Conservation (phyloP, 2,329 filamentous ascomycete species). For the Cytospora leucostoma region DNA sequence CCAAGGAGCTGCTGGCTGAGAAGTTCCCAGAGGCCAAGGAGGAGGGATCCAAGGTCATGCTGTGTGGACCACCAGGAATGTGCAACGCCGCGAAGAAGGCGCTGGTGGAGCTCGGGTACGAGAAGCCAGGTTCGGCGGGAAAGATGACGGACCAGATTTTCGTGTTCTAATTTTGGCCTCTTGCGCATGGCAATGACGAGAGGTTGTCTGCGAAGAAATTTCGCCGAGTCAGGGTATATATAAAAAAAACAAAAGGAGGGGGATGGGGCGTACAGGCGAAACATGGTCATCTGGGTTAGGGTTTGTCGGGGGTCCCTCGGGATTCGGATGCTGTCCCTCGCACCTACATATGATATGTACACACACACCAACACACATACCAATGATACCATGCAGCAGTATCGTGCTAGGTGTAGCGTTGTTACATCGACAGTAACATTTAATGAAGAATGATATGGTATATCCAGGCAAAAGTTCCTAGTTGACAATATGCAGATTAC, state of each 20-base stretch:
- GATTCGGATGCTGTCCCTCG: not conserved
- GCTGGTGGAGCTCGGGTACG: slow-evolving; percentile 51
- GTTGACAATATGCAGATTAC: not conserved
- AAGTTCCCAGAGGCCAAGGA: slow-evolving; percentile 47
- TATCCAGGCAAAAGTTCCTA: not conserved
- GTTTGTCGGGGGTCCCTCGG: not conserved
- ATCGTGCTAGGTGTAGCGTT: not conserved
- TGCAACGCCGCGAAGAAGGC: slow-evolving; percentile 57
- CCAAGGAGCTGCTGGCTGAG: slow-evolving; percentile 50
- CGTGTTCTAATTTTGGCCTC: slow-evolving; percentile 43
- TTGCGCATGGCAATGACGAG: not conserved
- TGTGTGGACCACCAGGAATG: slow-evolving; percentile 65
- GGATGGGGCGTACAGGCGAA: not conserved
- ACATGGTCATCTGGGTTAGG: not conserved
- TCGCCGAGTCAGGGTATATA: no score
- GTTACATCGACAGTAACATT: not conserved
- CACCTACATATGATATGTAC: not conserved
- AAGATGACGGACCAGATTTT: slow-evolving; percentile 60
- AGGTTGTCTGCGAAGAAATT: not conserved
- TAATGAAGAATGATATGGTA: not conserved
- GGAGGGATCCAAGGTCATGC: slow-evolving; percentile 52
- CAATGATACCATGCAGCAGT: not conserved
- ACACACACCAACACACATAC: not conserved
- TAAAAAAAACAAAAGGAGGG: no score
- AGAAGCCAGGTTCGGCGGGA: slow-evolving; percentile 49